Conservation (phyloP, 768 basidiomycete species). For the Kwoniella dendrophila region DNA sequence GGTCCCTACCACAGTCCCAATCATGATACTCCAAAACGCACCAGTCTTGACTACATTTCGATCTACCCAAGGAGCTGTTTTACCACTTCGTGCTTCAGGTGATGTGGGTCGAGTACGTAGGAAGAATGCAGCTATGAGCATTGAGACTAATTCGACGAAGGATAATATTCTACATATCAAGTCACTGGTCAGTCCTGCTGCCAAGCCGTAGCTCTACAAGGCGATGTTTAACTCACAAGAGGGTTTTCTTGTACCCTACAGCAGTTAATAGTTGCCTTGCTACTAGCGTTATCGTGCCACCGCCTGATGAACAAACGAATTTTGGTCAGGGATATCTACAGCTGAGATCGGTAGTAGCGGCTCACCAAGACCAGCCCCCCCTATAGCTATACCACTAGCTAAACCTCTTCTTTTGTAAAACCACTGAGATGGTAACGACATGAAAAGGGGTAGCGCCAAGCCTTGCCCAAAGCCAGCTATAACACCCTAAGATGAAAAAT, state of each 20-base stretch:
- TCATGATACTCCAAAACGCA: constrained; percentile 35
- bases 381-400: constrained; percentile 45
- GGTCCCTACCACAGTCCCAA: constrained; percentile 29
- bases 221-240: constrained; percentile 31
- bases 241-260: constrained; percentile 41
- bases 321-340: neutral
- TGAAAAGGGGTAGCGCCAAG: constrained; percentile 43
- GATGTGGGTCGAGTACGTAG: constrained; percentile 34
- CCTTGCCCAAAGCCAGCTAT: constrained; percentile 36
- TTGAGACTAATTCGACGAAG: constrained; percentile 27
- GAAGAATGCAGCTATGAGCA: constrained; percentile 23
- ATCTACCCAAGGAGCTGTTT: constrained; percentile 34
- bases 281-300: constrained; percentile 35
- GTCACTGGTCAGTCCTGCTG: too few species aligned
- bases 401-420: constrained; percentile 45
- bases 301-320: constrained; percentile 20
- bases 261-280: constrained; percentile 35
- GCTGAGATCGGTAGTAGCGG: neutral
- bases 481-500: constrained; percentile 23
- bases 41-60: constrained; percentile 18
- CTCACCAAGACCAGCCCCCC: constrained; percentile 44
- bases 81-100: constrained; percentile 34
- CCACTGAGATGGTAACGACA: constrained; percentile 51
- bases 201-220: neutral
- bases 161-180: constrained; percentile 31